phyloP scores from a whole-genome alignment of 1,139 yeast species.

The Yamadazyma atlantica region DNA sequence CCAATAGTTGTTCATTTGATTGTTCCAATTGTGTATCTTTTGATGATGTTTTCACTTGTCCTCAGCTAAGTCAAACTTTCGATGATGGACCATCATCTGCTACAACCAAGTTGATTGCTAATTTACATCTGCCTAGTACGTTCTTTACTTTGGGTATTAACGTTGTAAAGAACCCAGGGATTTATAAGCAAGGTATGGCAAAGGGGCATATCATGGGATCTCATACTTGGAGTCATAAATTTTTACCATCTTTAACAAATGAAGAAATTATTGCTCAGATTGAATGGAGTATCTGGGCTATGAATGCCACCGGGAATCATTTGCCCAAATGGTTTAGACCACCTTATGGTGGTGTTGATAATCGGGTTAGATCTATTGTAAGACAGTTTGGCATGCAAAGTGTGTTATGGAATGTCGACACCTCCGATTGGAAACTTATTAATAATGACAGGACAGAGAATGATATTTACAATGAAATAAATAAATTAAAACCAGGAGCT shows the following conservation, averaged over 20 bases:
- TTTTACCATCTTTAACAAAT: constrained; percentile 72
- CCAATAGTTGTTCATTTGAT: constrained; percentile 76
- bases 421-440: constrained; percentile 85
- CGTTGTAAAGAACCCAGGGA: constrained; percentile 72
- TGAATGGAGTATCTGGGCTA: constrained; percentile 97
- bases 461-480: constrained; percentile 56
- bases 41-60: constrained; percentile 79
- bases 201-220: constrained; percentile 81
- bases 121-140: constrained; percentile 56
- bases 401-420: constrained; percentile 89
- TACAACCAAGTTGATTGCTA: constrained; percentile 58
- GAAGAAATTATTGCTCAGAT: constrained; percentile 85
- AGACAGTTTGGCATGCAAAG: constrained; percentile 85
- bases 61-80: constrained; percentile 77
- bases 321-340: constrained; percentile 95
- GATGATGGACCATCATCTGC: constrained; percentile 92
- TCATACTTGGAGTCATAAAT: constrained; percentile 93
- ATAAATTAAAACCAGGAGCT: constrained; percentile 45
- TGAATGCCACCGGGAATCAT: constrained; percentile 90
- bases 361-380: constrained; percentile 75
- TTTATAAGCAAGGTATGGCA: constrained; percentile 55
- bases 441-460: constrained; percentile 38
- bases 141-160: constrained; percentile 86
- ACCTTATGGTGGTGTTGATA: constrained; percentile 93
- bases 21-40: constrained; percentile 76